Evolutionary conservation across 495 filamentous ascomycete genomes (phyloP).

Genomic region (Letharia lupina): DNA sequence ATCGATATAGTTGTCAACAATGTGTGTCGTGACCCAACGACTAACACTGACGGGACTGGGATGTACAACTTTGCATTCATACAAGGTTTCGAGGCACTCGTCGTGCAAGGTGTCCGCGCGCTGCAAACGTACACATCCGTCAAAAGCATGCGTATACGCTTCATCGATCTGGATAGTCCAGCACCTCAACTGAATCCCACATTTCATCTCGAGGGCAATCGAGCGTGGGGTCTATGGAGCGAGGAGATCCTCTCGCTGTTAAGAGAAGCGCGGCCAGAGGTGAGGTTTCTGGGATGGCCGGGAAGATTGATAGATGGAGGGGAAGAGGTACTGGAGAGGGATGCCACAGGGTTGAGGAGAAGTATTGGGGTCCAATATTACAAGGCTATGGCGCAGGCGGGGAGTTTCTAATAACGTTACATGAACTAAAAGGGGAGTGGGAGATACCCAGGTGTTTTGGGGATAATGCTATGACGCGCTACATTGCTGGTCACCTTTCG

Average conservation of each 20-base stretch:
- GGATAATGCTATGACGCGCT: background rate
- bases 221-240: conserved; percentile 62
- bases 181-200: conserved; percentile 52
- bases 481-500: background rate
- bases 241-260: conserved; percentile 52
- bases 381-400: conserved; percentile 13
- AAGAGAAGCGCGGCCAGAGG: conserved; percentile 43
- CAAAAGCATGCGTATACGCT: conserved; percentile 56
- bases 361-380: conserved; percentile 17
- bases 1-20: conserved; percentile 64
- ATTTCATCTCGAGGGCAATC: conserved; percentile 49
- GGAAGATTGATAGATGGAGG: conserved; percentile 40
- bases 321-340: background rate
- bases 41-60: conserved; percentile 51
- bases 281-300: conserved; percentile 47
- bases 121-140: conserved; percentile 46
- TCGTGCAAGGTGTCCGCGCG: conserved; percentile 50
- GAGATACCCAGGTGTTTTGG: conserved; percentile 14
- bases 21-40: conserved; percentile 45
- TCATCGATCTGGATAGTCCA: conserved; percentile 58
- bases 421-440: background rate
- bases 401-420: background rate
- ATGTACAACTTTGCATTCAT: conserved; percentile 63
- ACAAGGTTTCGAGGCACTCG: conserved; percentile 53
- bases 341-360: conserved; percentile 3